Evolutionary conservation across 345 rosid species (phyloP), one percentile per base, ranked within the genome.

Genomic region (Corchorus capsularis): DNA sequence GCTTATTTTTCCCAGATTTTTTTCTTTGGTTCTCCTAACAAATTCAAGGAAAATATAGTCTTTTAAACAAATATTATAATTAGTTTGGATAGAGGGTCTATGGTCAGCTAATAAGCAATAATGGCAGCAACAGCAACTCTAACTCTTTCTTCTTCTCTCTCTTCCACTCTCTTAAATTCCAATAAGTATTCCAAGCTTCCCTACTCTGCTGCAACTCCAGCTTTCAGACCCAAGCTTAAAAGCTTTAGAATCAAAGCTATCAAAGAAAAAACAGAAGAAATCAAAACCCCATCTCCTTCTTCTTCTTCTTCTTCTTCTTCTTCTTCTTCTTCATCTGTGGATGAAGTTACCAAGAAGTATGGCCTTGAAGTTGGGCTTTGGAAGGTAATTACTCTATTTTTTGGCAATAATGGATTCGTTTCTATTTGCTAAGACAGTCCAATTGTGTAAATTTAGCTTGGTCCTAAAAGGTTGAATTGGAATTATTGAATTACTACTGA

Each of bases 301-400:
- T n/a, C n/a, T n/a, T n/a, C n/a, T n/a, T n/a, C n/a, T n/a, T n/a
- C 87, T 4, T 62, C 91, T 4, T 43, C 88, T 3, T 39, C 43
- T 3, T 39, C 43, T 2, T 57, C 93, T 35, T 37, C 93, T 59
- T 60, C 89, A 34, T 84, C 94, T 1, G 84, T 85, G 0, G 99
- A 95, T 49, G 97, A 95, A 70, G 69, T 89, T 54, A 87, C 99
- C 35, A 87, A 86, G 85, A 93, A 92, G 81, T 95, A 88, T 78
- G 99, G 98, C 55, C 94, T 93, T 8, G 98, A 95, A 87, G 92
- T 86, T 73, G 99, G 97, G 74, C 86, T 93, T 22, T 95, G 98
- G 97, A 87, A 93, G 94, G 99, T 94, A 74, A 64, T 60, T 80
- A 27, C 56, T 73, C 39, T 49, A 14, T 43, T 53, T 45, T 61